Evolutionary conservation across 176 grass and related monocot genomes (phyloP).

Genomic region (Leersia perrieri): DNA sequence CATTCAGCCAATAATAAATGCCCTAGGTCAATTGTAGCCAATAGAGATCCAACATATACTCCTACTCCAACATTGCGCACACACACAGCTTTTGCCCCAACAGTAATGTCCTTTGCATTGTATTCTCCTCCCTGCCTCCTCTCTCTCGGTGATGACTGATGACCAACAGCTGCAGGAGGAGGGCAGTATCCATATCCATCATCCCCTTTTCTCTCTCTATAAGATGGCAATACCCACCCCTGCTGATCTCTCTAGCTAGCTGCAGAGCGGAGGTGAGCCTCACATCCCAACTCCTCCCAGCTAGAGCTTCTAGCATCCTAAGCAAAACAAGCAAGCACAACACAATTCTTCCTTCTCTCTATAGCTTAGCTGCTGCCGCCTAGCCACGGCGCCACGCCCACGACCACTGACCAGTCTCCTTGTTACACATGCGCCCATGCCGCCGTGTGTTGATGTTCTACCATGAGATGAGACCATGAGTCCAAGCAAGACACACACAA

Average conservation of each 20-base stretch:
- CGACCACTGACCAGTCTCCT: background rate
- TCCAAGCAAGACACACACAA: background rate
- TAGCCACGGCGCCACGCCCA: background rate
- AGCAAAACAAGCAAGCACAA: background rate
- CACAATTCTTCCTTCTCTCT: slow-evolving; percentile 2
- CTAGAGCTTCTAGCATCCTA: background rate
- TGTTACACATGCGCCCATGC: slow-evolving; percentile 28
- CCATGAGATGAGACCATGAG: background rate
- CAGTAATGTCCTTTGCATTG: slow-evolving; percentile 31
- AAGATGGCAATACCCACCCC: slow-evolving; percentile 25
- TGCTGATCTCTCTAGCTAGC: slow-evolving; percentile 8
- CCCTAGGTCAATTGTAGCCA: slow-evolving; percentile 40
- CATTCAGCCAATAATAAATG: slow-evolving; percentile 52
- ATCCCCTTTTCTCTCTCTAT: background rate
- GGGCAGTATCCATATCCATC: background rate
- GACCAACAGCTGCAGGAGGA: background rate
- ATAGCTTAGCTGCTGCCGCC: slow-evolving; percentile 9
- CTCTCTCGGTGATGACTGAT: background rate
- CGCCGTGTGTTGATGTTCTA: background rate
- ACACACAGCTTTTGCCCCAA: slow-evolving; percentile 22
- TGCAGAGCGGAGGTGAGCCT: background rate
- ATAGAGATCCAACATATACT: slow-evolving; percentile 29
- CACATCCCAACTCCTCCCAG: slow-evolving; percentile 8
- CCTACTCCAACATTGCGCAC: slow-evolving; percentile 23
- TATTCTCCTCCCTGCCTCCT: slow-evolving; percentile 11